phyloP scores from a whole-genome alignment of 169 alveolate species.

The Plasmodium knowlesi region DNA sequence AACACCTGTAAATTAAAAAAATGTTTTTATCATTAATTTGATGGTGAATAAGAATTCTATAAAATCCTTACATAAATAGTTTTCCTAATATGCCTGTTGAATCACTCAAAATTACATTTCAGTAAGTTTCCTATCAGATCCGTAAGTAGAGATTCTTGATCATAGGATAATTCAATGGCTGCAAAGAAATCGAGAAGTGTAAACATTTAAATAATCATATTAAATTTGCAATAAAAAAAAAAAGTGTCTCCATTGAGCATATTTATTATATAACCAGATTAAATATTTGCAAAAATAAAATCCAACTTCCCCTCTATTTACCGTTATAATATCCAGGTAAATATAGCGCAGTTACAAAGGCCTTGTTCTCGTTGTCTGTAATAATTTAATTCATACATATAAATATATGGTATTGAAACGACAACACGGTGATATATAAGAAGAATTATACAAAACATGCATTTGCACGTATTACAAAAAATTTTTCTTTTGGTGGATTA shows the following conservation, averaged over 20 bases:
- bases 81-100: not conserved
- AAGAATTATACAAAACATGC: not conserved
- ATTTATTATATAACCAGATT: not conserved
- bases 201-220: not conserved
- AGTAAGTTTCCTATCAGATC: not conserved
- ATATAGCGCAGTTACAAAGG: slow-evolving; percentile 36
- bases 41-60: not conserved
- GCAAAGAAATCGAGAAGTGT: not conserved
- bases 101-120: slow-evolving; percentile 13
- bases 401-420: not conserved
- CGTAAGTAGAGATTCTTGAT: not conserved
- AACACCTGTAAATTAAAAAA: slow-evolving; percentile 11
- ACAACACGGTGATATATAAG: not conserved
- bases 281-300: not conserved
- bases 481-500: not conserved
- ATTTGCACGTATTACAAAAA: not conserved
- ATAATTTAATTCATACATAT: not conserved
- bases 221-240: not conserved
- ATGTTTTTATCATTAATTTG: not conserved
- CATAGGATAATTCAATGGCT: slow-evolving; percentile 32
- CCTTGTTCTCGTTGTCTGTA: slow-evolving; percentile 38
- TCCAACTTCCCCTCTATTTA: not conserved
- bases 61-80: not conserved
- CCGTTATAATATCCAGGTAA: slow-evolving; percentile 59
- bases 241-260: not conserved